These are phyloP conservation scores for Pleurotus citrinopileatus DNA, from an alignment of 768 basidiomycete genomes.

Conservation along the genomic window DNA sequence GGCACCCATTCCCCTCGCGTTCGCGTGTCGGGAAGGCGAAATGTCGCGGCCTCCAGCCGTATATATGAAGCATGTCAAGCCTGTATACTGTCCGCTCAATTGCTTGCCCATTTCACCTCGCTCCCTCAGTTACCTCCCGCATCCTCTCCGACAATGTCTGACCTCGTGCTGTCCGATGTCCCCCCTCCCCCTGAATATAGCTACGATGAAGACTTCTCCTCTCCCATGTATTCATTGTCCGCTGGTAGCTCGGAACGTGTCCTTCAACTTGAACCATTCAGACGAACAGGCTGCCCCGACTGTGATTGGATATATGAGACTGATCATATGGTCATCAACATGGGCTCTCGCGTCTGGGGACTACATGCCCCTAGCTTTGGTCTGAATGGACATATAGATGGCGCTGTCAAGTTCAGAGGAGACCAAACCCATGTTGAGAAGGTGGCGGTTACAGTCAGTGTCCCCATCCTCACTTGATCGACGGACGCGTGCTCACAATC, in stretches of 20 bases:
- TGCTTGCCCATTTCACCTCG: not conserved
- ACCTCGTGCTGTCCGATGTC: not conserved
- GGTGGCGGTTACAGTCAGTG: constrained; percentile 35
- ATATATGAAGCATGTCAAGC: constrained; percentile 1
- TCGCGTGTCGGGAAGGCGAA: constrained; percentile 3
- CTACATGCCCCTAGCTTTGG: constrained; percentile 40
- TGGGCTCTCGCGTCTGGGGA: constrained; percentile 37
- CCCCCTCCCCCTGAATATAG: constrained; percentile 12
- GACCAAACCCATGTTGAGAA: constrained; percentile 32
- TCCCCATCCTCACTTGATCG: too few species aligned
- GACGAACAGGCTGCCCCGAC: constrained; percentile 21
- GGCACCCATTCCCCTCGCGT: constrained; percentile 1
- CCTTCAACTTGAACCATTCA: constrained; percentile 26
- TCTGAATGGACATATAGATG: constrained; percentile 36
- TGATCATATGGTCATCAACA: constrained; percentile 35
- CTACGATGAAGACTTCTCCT: constrained; percentile 3
- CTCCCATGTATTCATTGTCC: constrained; percentile 23
- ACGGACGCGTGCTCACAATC: constrained; percentile 5
- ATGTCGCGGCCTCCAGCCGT: not conserved
- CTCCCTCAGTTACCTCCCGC: not conserved
- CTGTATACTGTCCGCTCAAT: not conserved
- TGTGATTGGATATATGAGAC: constrained; percentile 35
- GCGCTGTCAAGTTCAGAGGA: constrained; percentile 30
- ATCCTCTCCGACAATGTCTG: constrained; percentile 1
- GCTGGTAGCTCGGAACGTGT: constrained; percentile 31